Percentiles rank a stretch among this genome's conserved stretches.
phyloP scores from a whole-genome alignment of 352 stramenopile species.

The Phytophthora quininea region DNA sequence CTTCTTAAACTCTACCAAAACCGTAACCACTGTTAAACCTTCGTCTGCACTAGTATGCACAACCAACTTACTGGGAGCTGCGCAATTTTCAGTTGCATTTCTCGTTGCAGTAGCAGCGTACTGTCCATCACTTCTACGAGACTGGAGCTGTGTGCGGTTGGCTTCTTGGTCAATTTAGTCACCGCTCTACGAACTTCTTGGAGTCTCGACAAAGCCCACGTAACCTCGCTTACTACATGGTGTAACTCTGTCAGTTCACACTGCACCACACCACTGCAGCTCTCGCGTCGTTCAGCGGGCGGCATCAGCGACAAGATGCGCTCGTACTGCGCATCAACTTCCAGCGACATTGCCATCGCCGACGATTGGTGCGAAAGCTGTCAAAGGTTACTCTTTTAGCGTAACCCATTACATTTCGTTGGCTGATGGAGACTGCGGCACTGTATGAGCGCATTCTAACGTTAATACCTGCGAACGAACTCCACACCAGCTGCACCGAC shows the following conservation, averaged over 20 bases:
- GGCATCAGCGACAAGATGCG: conserved; percentile 32
- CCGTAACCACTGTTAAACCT: neutral
- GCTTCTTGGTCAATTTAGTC: conserved; percentile 25
- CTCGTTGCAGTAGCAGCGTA: conserved; percentile 16
- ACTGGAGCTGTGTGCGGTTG: conserved; percentile 10
- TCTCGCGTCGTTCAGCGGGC: conserved; percentile 19
- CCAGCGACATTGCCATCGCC: neutral
- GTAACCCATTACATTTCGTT: neutral
- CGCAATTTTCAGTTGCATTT: conserved; percentile 14
- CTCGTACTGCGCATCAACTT: conserved; percentile 22
- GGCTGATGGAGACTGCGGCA: too few relatives aligned
- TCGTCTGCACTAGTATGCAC: neutral
- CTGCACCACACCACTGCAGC: conserved; percentile 24
- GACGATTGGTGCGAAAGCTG: neutral
- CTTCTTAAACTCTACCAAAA: neutral
- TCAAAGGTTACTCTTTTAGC: neutral
- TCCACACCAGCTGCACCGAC: too few relatives aligned
- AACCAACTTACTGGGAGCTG: neutral
- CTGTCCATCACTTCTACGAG: conserved; percentile 19
- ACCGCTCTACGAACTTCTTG: conserved; percentile 34
- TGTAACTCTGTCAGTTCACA: conserved; percentile 18
- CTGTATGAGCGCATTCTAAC: too few relatives aligned
- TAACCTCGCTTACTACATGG: conserved; percentile 8
- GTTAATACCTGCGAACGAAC: too few relatives aligned
- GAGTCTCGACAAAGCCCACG: conserved; percentile 18